phyloP scores from a whole-genome alignment of 345 rosid genomes.

The Dimocarpus longan region DNA sequence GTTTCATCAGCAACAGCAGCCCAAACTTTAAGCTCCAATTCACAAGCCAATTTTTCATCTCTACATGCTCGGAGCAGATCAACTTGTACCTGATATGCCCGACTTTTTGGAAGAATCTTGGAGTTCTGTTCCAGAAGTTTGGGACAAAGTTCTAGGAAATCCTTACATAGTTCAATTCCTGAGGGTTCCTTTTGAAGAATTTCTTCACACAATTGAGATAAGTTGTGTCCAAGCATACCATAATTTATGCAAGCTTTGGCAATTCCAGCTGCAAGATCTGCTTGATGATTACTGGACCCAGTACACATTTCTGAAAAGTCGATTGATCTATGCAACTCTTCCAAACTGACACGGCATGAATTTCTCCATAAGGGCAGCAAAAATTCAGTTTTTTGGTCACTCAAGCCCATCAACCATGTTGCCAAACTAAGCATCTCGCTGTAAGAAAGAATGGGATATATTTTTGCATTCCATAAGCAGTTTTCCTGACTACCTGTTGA shows the following conservation, averaged over 20 bases:
- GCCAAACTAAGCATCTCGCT: slow-evolving; percentile 77
- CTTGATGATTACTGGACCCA: slow-evolving; percentile 87
- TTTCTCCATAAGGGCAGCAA: slow-evolving; percentile 69
- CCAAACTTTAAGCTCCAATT: slow-evolving; percentile 79
- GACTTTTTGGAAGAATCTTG: slow-evolving; percentile 82
- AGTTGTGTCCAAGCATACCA: slow-evolving; percentile 87
- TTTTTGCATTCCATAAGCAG: slow-evolving; percentile 94
- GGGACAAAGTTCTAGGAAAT: slow-evolving; percentile 67
- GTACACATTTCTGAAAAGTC: slow-evolving; percentile 83
- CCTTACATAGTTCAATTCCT: slow-evolving; percentile 71
- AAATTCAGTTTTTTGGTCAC: slow-evolving; percentile 41
- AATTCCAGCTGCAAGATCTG: slow-evolving; percentile 94
- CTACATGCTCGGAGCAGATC: slow-evolving; percentile 88
- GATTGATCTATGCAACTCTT: slow-evolving; percentile 91
- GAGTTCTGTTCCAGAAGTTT: slow-evolving; percentile 77
- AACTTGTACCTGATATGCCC: slow-evolving; percentile 89
- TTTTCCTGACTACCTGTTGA: slow-evolving; percentile 52
- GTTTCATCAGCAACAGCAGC: slow-evolving; percentile 96
- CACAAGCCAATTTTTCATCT: slow-evolving; percentile 57
- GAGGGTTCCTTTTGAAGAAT: slow-evolving; percentile 68
- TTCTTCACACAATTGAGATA: slow-evolving; percentile 82
- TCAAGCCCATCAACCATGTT: slow-evolving; percentile 92
- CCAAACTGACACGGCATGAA: slow-evolving; percentile 85
- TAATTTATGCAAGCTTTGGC: slow-evolving; percentile 86
- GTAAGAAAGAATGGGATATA: slow-evolving; percentile 75